Percentiles rank a stretch among this genome's conserved stretches.
These are phyloP conservation scores for Tetradesmus obliquus DNA, from an alignment of 139 green algal species.

Conservation along the genomic window DNA sequence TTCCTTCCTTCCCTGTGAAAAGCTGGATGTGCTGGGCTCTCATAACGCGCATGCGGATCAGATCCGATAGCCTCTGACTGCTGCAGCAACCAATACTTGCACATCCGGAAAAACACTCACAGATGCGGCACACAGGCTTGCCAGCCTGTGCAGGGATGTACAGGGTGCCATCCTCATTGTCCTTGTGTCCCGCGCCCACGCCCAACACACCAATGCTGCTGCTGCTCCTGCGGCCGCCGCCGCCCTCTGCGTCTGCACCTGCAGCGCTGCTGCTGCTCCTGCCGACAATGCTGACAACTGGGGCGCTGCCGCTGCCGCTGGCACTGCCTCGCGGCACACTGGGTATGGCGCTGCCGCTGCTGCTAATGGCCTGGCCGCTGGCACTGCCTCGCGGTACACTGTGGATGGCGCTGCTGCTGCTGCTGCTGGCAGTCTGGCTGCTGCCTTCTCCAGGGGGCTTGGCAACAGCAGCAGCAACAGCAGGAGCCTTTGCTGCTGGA, in stretches of 20 bases:
- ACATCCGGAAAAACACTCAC: neutral
- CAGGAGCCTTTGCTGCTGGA: neutral
- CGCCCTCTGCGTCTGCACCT: neutral
- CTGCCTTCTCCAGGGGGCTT: neutral
- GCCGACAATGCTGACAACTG: neutral
- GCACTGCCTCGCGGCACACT: neutral
- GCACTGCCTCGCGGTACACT: neutral
- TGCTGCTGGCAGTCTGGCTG: neutral
- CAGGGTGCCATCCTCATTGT: neutral
- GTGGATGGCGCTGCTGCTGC: neutral
- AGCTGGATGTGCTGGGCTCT: too few species aligned
- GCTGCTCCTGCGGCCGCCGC: slow-evolving; percentile 16
- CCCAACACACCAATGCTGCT: slow-evolving; percentile 7
- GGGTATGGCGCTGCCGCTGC: neutral
- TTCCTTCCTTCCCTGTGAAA: too few species aligned
- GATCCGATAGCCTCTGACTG: too few species aligned
- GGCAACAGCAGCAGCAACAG: neutral
- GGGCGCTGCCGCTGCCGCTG: slow-evolving; percentile 20
- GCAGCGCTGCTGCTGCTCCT: neutral
- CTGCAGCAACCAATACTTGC: too few species aligned
- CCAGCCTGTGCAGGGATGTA: neutral
- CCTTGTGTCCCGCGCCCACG: neutral
- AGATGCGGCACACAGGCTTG: neutral
- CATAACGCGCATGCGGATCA: too few species aligned
- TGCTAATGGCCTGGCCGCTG: neutral